Percentiles rank a stretch among this genome's conserved stretches.
These are phyloP conservation scores for Prunus fruticosa DNA, from an alignment of 306 rosid genomes.

Conservation along the genomic window DNA sequence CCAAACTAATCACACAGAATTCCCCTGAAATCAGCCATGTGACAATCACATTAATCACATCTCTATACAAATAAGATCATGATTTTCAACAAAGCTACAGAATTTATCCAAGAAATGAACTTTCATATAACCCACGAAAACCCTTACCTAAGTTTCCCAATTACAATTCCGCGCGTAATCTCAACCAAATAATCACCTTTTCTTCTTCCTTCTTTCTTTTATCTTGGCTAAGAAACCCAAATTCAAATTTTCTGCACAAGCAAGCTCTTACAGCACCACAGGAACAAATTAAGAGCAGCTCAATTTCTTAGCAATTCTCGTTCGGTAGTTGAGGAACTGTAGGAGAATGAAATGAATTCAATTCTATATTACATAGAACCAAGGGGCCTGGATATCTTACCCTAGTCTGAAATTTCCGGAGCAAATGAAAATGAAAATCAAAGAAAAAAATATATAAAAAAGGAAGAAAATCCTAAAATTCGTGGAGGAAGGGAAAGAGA, in stretches of 20 bases:
- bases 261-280: not conserved
- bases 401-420: not conserved
- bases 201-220: not conserved
- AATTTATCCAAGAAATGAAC: not conserved
- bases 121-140: not conserved
- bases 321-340: constrained; percentile 27
- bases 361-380: not conserved
- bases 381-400: constrained; percentile 13
- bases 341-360: constrained; percentile 19
- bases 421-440: not conserved
- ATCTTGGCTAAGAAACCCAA: not conserved
- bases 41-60: not conserved
- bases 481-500: constrained; percentile 3
- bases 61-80: constrained; percentile 1
- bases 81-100: not conserved
- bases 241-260: not conserved
- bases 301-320: constrained; percentile 25
- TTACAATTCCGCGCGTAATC: not conserved
- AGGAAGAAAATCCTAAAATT: constrained; percentile 21
- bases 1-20: constrained; percentile 21
- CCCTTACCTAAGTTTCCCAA: constrained; percentile 3
- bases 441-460: not conserved
- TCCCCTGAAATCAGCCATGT: constrained; percentile 26
- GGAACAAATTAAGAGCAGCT: not conserved
- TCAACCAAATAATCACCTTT: not conserved